A percentile compares a stretch with the other conserved stretches of the same genome.
Conservation (phyloP, 1,284 basidiomycete species). For the Coniferiporia sulphurascens region DNA sequence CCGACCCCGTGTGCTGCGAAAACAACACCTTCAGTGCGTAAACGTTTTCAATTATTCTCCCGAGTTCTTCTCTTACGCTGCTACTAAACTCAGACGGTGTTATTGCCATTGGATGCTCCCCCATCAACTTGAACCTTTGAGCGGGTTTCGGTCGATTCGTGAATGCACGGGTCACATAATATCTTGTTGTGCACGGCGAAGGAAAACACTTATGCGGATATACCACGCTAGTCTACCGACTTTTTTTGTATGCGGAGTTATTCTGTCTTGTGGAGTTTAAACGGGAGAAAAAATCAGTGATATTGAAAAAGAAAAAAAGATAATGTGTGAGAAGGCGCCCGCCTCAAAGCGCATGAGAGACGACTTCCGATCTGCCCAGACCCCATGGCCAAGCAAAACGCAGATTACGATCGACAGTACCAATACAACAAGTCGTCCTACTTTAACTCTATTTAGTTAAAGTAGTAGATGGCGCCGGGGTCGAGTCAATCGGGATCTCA, state of each 20-base stretch:
- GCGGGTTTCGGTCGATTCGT: not conserved
- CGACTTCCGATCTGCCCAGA: too few species aligned
- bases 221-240: too few species aligned
- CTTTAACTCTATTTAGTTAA: too few species aligned
- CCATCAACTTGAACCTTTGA: conserved; percentile 22
- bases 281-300: not conserved
- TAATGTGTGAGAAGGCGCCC: too few species aligned
- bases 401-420: too few species aligned
- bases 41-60: not conserved
- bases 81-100: conserved; percentile 15
- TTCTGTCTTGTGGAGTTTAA: not conserved
- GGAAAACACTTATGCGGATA: not conserved
- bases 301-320: not conserved
- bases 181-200: not conserved
- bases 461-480: too few species aligned
- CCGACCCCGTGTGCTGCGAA: conserved; percentile 36
- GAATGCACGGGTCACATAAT: too few species aligned
- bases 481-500: too few species aligned
- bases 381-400: too few species aligned
- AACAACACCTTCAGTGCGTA: conserved; percentile 33
- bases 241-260: too few species aligned
- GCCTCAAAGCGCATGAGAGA: too few species aligned
- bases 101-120: conserved; percentile 23
- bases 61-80: not conserved
- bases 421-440: too few species aligned